Base-by-base conservation (phyloP, 768 basidiomycete genomes). In the Suillus clintonianus region DNA sequence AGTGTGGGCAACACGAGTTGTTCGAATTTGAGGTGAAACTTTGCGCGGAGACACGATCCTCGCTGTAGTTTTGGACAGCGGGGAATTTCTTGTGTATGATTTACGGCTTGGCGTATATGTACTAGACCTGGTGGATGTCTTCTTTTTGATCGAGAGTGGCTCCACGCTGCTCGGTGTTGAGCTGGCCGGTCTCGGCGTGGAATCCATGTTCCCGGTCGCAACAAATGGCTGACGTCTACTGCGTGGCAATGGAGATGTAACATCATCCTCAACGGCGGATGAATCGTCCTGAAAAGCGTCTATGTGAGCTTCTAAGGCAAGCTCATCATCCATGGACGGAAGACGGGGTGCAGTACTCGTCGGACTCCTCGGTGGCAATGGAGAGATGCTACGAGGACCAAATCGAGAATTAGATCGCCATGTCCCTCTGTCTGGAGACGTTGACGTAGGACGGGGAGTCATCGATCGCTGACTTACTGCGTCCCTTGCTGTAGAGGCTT, bases 121-220 rank as follows among this genome's bases (percentile, higher is more conserved):
- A 54, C 74, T 77, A 7, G 76, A 78, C 41, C 87, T 85, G 32
- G 86, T 80, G 8, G 91, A 91, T 6, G 84, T 80, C 74, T 92
- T 93, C 81, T 95, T 94, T 81, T 89, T 92, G 74, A 95, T 94
- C 2, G 89, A 90, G 64, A 95, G 78, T 8, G 92, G 92, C 70
- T 92, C 91, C 24, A 94, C 82, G 30, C 78, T 80, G 61, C 75
- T 62, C 37, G 81, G 75, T 30, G 78, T 76, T 62, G 78, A 69
- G 39, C 71, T 65, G 64, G 71, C 62, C 17, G 68, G 71, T 68
- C 82, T 87, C 10, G 89, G 87, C 0, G 84, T 86, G 32, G 79
- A 72, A 34, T 89, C 87, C 14, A 74, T 76, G 69, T 86, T 87
- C 37, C 74, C 79, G 24, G 81, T 79, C 1, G 82, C 82, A 60